Percentiles rank a stretch among this genome's conserved stretches.
phyloP scores from a whole-genome alignment of 139 green algal genomes.

The Chlamydomonas sp. region DNA sequence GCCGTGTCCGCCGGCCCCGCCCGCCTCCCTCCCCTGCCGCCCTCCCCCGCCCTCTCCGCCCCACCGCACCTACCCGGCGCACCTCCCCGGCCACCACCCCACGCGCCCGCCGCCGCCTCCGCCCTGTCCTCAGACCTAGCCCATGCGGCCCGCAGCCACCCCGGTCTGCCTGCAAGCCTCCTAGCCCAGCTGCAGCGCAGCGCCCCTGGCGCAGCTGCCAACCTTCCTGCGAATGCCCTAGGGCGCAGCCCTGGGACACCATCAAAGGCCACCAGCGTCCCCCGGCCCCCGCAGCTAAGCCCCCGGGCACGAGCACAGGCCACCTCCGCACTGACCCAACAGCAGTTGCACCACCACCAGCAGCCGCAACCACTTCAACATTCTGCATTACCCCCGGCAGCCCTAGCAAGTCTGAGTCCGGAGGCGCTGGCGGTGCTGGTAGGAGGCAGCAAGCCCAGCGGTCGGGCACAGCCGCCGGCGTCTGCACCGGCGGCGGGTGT shows the following conservation, averaged over 20 bases:
- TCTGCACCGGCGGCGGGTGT: too few species aligned
- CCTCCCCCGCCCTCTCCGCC: too few species aligned
- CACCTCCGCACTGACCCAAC: background rate
- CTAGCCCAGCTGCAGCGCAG: background rate
- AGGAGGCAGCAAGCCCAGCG: too few species aligned
- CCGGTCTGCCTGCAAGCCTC: slow-evolving; percentile 4
- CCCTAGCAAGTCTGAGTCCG: slow-evolving; percentile 8
- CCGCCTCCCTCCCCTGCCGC: too few species aligned
- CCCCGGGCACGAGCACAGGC: background rate
- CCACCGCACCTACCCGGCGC: too few species aligned
- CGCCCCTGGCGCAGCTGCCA: slow-evolving; percentile 1
- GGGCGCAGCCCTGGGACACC: background rate
- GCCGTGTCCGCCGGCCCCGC: too few species aligned
- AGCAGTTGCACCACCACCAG: too few species aligned
- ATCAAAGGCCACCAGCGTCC: background rate
- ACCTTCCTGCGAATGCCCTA: background rate
- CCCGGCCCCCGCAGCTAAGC: background rate
- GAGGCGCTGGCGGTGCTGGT: slow-evolving; percentile 20
- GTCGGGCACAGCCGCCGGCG: too few species aligned
- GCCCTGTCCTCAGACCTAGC: background rate
- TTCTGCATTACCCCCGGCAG: background rate
- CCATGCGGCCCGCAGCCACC: background rate
- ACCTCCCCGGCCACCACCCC: background rate
- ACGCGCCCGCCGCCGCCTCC: background rate
- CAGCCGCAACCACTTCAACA: too few species aligned